Evolutionary conservation across 2,329 filamentous ascomycete species (phyloP).

Genomic region (Huntiella bhutanensis): DNA sequence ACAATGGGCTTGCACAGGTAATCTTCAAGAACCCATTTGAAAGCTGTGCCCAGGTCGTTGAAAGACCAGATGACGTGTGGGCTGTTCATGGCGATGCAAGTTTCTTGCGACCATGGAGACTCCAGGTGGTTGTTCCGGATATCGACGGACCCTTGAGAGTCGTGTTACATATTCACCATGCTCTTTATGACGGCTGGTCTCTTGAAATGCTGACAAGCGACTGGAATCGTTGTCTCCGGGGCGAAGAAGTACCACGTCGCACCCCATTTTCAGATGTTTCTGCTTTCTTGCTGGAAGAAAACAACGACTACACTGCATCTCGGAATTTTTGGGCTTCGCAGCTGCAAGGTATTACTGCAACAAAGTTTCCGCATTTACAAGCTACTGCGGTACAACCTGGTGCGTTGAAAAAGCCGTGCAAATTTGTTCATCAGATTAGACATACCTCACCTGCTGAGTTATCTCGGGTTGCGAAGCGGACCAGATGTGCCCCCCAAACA

Average conservation of each 20-base stretch:
- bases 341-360: neutral
- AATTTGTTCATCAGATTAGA: neutral
- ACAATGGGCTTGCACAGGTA: slow-evolving; percentile 39
- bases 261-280: slow-evolving; percentile 45
- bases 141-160: slow-evolving; percentile 12
- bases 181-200: slow-evolving; percentile 87
- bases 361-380: neutral
- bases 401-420: no score
- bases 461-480: neutral
- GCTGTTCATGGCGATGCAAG: neutral
- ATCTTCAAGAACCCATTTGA: slow-evolving; percentile 28
- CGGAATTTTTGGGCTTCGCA: slow-evolving; percentile 6
- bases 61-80: neutral
- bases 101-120: neutral
- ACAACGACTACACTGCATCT: neutral
- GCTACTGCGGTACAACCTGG: no score
- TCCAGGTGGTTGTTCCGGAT: neutral
- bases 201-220: slow-evolving; percentile 45
- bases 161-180: slow-evolving; percentile 54
- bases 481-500: slow-evolving; percentile 3
- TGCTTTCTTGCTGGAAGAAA: slow-evolving; percentile 21
- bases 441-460: neutral
- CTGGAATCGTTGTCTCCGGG: slow-evolving; percentile 39
- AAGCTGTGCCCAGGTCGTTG: neutral
- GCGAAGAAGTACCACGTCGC: slow-evolving; percentile 18